A percentile compares a stretch with the other conserved stretches of the same genome.
phyloP scores from a whole-genome alignment of 306 rosid species.

The Lotus japonicus region DNA sequence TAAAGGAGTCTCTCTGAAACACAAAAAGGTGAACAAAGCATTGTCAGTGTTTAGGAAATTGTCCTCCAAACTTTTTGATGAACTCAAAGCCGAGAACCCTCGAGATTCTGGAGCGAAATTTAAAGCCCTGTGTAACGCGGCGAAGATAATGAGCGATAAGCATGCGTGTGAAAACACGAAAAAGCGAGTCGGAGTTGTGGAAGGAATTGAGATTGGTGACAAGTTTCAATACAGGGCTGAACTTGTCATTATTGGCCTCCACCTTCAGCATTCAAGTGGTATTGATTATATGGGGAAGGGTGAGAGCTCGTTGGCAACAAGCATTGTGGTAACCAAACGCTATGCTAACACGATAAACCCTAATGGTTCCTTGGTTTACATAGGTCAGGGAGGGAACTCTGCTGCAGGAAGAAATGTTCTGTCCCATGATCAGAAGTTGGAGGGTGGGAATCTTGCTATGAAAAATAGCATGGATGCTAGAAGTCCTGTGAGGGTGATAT shows the following conservation, averaged over 20 bases:
- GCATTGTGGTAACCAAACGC: conserved; percentile 30
- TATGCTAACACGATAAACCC: conserved; percentile 16
- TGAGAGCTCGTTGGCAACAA: conserved; percentile 22
- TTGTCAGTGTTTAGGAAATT: background rate
- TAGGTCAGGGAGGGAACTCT: conserved; percentile 44
- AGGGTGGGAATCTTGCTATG: conserved; percentile 40
- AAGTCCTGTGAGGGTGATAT: conserved; percentile 37
- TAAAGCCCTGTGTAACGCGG: too few species aligned
- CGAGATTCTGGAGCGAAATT: background rate
- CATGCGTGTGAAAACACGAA: conserved; percentile 3
- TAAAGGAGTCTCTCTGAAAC: background rate
- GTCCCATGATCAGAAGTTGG: conserved; percentile 26
- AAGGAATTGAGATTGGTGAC: conserved; percentile 44
- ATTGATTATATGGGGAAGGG: conserved; percentile 33
- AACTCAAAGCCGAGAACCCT: background rate
- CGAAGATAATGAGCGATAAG: background rate
- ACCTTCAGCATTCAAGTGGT: conserved; percentile 11
- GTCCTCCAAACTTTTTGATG: background rate
- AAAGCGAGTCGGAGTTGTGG: conserved; percentile 24
- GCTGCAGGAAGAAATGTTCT: background rate
- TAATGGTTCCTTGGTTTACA: conserved; percentile 17
- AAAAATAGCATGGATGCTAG: conserved; percentile 26
- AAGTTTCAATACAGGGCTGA: conserved; percentile 27
- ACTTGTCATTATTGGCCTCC: conserved; percentile 40
- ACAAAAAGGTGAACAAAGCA: conserved; percentile 17